Evolutionary conservation across 2,329 filamentous ascomycete species (phyloP), one percentile per base, ranked within the genome.

Genomic region (Cercospora zeae-maydis): DNA sequence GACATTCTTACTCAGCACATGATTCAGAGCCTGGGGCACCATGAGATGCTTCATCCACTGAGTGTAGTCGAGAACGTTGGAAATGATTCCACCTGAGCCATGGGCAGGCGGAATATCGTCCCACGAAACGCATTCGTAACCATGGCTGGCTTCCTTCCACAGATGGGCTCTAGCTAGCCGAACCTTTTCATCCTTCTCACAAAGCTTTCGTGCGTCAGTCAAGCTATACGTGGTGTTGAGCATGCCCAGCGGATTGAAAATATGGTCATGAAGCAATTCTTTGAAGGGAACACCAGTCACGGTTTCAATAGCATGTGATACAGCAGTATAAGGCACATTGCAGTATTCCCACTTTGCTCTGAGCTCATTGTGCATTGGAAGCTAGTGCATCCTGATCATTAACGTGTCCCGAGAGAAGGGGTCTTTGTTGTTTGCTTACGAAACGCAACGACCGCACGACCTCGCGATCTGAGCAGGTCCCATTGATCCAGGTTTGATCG

Each of bases 1-100:
- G 6, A 63, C 60, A 4, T 55, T 56, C 10, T 57, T 34, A 34
- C 53, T 58, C 13, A 66, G 53, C 7, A 61, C 52, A 19, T 36
- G 47, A 31, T 47, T 58, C 9, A 42, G 52, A 14, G 64, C 65
- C 9, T 45, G n/a, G 3, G 67, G 63, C n/a, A 76, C 69, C 24
- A 86, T 72, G 24, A 85, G 73, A 19, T 79, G 81, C 27, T 75
- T 73, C 2, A 84, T 66, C 84, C 83, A 87, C 67, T 78, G 79
- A 1, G 77, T 70, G 68, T 83, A 85, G 72, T 85, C 83, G 7
- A 75, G 58, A 1, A 81, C 81, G 52, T 77, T 82, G 21, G 79
- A 81, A 21, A 84, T 66, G 58, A 71, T 64, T 10, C 68, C 69
- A 11, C 69, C 70, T 19, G 71, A 68, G 37, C 71, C 71, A 14